These are phyloP conservation scores for Ascocoryne sarcoides DNA, from an alignment of 2,329 filamentous ascomycete species.

Conservation along the genomic window DNA sequence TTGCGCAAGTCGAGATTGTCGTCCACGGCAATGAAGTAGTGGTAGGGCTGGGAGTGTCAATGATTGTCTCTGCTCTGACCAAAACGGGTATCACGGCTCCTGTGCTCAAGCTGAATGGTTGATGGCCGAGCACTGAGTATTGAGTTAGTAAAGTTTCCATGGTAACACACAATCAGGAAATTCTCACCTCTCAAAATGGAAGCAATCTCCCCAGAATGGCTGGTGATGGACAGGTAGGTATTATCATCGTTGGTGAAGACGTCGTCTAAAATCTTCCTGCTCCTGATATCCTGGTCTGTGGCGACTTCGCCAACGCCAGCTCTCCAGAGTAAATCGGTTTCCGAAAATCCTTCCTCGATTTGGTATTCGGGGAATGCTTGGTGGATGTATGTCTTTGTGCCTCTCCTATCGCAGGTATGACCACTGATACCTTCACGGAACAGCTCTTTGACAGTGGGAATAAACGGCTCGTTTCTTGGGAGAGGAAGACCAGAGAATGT, in stretches of 20 bases:
- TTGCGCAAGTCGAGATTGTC: conserved; percentile 1
- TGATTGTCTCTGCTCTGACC: conserved; percentile 43
- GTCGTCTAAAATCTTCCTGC: conserved; percentile 44
- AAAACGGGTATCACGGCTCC: conserved; percentile 58
- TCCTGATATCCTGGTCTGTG: conserved; percentile 40
- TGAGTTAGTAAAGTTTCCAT: background rate
- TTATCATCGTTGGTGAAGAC: conserved; percentile 44
- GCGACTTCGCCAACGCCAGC: conserved; percentile 33
- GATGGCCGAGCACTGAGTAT: conserved; percentile 41
- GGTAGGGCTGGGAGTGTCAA: conserved; percentile 20
- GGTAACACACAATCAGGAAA: background rate
- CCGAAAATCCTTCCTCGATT: conserved; percentile 54
- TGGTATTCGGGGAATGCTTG: conserved; percentile 41
- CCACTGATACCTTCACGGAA: conserved; percentile 58
- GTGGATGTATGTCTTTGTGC: conserved; percentile 44
- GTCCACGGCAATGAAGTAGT: conserved; percentile 15
- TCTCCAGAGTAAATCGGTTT: conserved; percentile 44
- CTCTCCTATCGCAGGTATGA: conserved; percentile 60
- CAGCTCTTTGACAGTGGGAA: conserved; percentile 53
- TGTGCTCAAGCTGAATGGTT: conserved; percentile 49
- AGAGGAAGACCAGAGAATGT: conserved; percentile 49
- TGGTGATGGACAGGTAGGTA: conserved; percentile 51
- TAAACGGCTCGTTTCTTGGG: conserved; percentile 42
- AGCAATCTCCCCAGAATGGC: conserved; percentile 49
- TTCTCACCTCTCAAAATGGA: conserved; percentile 35